Evolutionary conservation across 805 yeast species (phyloP).

Genomic region (Peterozyma toletana): DNA sequence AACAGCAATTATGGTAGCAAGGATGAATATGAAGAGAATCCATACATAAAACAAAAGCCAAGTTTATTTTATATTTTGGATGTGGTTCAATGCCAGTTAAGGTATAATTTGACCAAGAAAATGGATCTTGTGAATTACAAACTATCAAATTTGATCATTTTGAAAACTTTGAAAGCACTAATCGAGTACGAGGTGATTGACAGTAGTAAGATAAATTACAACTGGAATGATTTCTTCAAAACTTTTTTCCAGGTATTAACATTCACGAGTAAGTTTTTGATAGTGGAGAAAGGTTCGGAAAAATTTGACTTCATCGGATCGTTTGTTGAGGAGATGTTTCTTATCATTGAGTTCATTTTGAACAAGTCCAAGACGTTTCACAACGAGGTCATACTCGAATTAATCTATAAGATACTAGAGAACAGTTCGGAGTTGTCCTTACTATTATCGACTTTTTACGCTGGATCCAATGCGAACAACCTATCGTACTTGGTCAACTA

Average conservation of each 20-base stretch:
- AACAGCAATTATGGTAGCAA: not conserved
- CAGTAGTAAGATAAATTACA: constrained; percentile 13
- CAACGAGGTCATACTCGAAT: not conserved
- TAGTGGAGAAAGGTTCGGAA: constrained; percentile 6
- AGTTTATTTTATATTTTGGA: constrained; percentile 28
- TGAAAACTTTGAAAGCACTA: constrained; percentile 14
- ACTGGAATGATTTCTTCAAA: constrained; percentile 28
- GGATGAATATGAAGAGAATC: not conserved
- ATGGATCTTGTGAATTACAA: constrained; percentile 24
- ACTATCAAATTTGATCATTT: constrained; percentile 20
- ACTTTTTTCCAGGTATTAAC: constrained; percentile 22
- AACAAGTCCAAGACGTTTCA: constrained; percentile 6
- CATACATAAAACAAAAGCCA: constrained; percentile 17
- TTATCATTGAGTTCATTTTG: constrained; percentile 15
- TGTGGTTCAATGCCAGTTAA: constrained; percentile 19
- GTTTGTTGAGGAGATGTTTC: constrained; percentile 19
- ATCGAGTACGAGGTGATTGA: constrained; percentile 5
- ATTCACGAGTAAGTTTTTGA: constrained; percentile 17
- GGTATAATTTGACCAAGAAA: constrained; percentile 30
- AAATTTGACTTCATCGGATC: constrained; percentile 10
- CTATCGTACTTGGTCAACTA: no score
- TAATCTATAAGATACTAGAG: constrained; percentile 6
- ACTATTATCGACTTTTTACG: no score
- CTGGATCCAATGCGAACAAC: no score
- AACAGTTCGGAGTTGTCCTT: not conserved